phyloP scores from a whole-genome alignment of 345 rosid genomes.

The Luvunga scandens region DNA sequence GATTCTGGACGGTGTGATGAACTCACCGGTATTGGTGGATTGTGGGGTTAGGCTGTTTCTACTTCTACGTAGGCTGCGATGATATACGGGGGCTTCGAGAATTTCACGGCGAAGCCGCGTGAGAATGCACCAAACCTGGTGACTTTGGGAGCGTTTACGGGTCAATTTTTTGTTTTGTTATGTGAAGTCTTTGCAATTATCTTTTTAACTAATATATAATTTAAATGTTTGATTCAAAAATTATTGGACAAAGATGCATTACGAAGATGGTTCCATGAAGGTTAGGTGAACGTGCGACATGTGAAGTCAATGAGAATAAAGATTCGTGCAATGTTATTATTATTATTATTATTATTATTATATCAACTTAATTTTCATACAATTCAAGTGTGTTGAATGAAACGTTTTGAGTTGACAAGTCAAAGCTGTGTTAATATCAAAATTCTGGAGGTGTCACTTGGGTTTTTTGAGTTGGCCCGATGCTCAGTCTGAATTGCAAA shows the following conservation, averaged over 20 bases:
- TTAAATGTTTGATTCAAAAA: background rate
- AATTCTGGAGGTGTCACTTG: background rate
- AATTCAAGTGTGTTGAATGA: no score
- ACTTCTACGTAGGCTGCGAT: slow-evolving; percentile 4
- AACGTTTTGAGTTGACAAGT: background rate
- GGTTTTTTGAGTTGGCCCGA: background rate
- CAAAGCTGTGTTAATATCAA: background rate
- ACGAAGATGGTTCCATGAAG: background rate
- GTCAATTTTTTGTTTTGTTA: background rate
- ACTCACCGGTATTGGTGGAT: background rate
- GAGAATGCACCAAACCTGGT: slow-evolving; percentile 17
- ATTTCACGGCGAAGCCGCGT: slow-evolving; percentile 21
- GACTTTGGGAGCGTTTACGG: slow-evolving; percentile 10
- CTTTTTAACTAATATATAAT: no score
- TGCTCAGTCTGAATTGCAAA: no score
- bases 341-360: no score
- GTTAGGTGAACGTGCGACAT: background rate
- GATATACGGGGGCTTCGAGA: slow-evolving; percentile 1
- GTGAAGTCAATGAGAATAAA: background rate
- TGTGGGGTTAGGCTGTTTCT: background rate
- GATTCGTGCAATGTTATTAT: no score
- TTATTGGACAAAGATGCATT: background rate
- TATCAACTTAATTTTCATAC: background rate
- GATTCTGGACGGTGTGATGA: background rate
- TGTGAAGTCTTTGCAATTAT: background rate